These are phyloP conservation scores for Thraustochytrium aureum DNA, from an alignment of 352 stramenopile genomes.

Conservation along the genomic window DNA sequence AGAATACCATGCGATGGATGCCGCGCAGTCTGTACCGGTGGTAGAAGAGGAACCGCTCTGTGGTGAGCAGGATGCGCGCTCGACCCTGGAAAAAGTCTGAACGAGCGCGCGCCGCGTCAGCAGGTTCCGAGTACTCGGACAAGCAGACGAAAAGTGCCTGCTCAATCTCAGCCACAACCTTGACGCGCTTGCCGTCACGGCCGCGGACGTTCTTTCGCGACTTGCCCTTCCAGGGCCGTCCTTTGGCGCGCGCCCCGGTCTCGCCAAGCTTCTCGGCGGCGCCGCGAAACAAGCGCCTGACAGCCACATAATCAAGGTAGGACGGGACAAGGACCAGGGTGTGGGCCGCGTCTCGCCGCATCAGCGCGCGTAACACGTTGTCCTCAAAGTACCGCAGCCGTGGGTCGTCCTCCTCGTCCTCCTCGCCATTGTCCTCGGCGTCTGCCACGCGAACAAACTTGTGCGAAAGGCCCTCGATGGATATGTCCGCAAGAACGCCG, in stretches of 20 bases:
- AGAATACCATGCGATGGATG: constrained; percentile 72
- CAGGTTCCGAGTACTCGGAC: constrained; percentile 49
- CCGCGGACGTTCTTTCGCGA: background rate
- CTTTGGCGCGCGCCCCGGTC: constrained; percentile 15
- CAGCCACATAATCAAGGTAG: constrained; percentile 51
- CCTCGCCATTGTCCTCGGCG: constrained; percentile 7
- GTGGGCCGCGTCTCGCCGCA: constrained; percentile 47
- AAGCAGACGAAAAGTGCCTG: constrained; percentile 33
- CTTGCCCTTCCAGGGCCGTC: constrained; percentile 23
- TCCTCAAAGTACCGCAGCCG: constrained; percentile 70
- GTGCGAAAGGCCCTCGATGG: constrained; percentile 62
- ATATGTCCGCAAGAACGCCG: constrained; percentile 62
- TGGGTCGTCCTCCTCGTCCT: constrained; percentile 62
- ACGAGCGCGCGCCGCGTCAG: constrained; percentile 26
- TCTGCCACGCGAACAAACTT: constrained; percentile 71
- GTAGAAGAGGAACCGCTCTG: constrained; percentile 52
- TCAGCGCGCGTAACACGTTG: constrained; percentile 66
- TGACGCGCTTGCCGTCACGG: constrained; percentile 13
- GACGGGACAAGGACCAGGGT: constrained; percentile 48
- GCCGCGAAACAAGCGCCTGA: constrained; percentile 36
- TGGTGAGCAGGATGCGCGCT: constrained; percentile 46
- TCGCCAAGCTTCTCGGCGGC: constrained; percentile 29
- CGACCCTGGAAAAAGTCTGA: constrained; percentile 41
- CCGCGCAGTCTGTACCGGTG: constrained; percentile 70
- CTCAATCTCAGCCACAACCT: background rate